phyloP scores from a whole-genome alignment of 371 early-diverging fungal species.

The Mucor lusitanicus region DNA sequence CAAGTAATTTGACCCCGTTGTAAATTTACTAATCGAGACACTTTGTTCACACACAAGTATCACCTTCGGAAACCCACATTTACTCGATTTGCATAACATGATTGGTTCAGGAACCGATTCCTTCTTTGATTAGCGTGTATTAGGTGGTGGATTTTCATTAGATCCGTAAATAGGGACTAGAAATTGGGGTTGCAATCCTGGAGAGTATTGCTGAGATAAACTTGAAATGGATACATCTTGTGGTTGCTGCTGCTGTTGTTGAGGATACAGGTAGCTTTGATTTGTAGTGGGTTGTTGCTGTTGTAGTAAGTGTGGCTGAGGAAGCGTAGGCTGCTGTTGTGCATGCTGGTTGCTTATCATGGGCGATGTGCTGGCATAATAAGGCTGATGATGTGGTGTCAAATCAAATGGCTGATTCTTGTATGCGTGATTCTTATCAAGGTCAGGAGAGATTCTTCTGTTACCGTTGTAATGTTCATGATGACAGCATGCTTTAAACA shows the following conservation, averaged over 20 bases:
- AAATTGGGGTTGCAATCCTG: constrained; percentile 1
- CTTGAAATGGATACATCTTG: not conserved
- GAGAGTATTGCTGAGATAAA: constrained; percentile 1
- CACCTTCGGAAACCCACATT: not conserved
- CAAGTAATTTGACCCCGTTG: not conserved
- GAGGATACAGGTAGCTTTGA: not conserved
- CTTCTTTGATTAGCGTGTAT: not conserved
- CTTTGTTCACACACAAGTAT: not conserved
- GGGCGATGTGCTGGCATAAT: not conserved
- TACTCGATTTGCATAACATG: not conserved
- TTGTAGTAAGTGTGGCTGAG: not conserved
- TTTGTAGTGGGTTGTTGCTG: not conserved
- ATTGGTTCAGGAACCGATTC: not conserved
- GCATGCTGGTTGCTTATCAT: not conserved
- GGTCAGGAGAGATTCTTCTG: not conserved
- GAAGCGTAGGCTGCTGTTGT: not conserved
- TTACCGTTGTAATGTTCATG: not conserved
- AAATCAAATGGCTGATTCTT: not conserved
- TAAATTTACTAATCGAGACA: not conserved
- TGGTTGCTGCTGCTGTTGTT: not conserved
- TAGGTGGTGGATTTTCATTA: not conserved
- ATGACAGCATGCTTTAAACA: constrained; percentile 5
- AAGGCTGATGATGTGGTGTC: not conserved
- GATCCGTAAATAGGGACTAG: not conserved
- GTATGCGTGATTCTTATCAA: not conserved